Base-by-base conservation (phyloP, 2,329 filamentous ascomycete genomes). In the Hirsutella minnesotensis region DNA sequence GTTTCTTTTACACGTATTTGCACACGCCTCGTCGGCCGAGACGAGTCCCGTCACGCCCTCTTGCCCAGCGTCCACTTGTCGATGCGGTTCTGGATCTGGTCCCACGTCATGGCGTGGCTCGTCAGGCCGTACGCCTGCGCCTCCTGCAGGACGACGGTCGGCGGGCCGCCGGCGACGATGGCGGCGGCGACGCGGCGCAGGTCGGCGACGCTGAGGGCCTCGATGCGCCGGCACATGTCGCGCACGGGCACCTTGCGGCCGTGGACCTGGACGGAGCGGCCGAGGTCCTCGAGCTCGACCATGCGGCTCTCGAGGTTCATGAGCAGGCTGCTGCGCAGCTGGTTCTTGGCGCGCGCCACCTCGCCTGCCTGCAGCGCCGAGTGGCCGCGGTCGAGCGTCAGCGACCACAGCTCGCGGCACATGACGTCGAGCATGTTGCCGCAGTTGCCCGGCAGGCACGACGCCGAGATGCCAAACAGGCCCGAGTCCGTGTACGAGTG, bases 231-330 rank as follows among this genome's bases (percentile, higher is more conserved):
- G 58, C 90, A 95, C 90, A 98, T 96, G 59, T 96, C 89, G 51
- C 79, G 78, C 8, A 95, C 89, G 2, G 90, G 84, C 7, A 96
- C 78, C 67, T 95, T 95, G 51, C 79, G 77, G 19, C 90, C 92
- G 59, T 96, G 89, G n/a, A 95, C 86, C 68, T 96, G 92, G 10
- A 98, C 87, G 61, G 95, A 90, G 48, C 92, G 72, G 19, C 92
- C 92, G 0, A 98, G 73, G 60, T 98, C 92, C 65, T 98, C 92
- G 7, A 98, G 75, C 67, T 96, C 92, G 9, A 98, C 88, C 88
- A 98, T 95, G 46, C 92, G 77, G 52, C 81, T 88, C 68, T 98
- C 92, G 22, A 98, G 77, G 65, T 98, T 98, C 92, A 98, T 98
- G 40, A 98, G 75, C 34, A 98, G 71, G 44, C 79, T 85, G 13